Evolutionary conservation across 1,284 basidiomycete species (phyloP).

Genomic region (Malassezia furfur): DNA sequence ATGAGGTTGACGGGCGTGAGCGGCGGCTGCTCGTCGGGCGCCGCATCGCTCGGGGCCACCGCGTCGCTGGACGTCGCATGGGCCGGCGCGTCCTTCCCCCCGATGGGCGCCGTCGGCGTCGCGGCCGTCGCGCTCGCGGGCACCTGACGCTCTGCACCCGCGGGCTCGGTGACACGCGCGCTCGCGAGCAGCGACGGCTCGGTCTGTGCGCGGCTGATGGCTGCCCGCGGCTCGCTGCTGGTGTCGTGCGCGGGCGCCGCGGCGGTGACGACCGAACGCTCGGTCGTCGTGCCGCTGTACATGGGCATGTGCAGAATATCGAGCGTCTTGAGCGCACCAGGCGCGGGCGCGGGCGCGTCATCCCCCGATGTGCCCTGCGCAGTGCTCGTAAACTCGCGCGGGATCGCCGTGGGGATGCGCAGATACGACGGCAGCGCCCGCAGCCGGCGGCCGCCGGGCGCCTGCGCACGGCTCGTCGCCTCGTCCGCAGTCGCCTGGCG

Average conservation of each 20-base stretch:
- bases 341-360: neutral
- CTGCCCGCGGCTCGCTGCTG: constrained; percentile 21
- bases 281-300: constrained; percentile 4
- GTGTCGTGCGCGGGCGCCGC: constrained; percentile 11
- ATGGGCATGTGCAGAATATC: constrained; percentile 17
- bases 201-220: constrained; percentile 14
- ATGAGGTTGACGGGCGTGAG: constrained; percentile 23
- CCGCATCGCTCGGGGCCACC: neutral
- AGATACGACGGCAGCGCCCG: constrained; percentile 43
- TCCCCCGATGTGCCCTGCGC: constrained; percentile 19
- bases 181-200: neutral
- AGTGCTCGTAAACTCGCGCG: constrained; percentile 30
- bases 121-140: neutral
- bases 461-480: constrained; percentile 1
- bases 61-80: neutral
- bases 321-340: constrained; percentile 27
- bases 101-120: too few species aligned
- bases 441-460: neutral
- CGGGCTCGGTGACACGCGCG: neutral
- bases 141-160: neutral
- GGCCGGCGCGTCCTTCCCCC: neutral
- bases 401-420: constrained; percentile 45
- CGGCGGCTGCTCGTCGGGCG: neutral
- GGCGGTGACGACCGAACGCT: constrained; percentile 6
- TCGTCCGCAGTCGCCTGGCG: neutral